phyloP scores from a whole-genome alignment of 345 rosid species.

The Gossypium bickii region DNA sequence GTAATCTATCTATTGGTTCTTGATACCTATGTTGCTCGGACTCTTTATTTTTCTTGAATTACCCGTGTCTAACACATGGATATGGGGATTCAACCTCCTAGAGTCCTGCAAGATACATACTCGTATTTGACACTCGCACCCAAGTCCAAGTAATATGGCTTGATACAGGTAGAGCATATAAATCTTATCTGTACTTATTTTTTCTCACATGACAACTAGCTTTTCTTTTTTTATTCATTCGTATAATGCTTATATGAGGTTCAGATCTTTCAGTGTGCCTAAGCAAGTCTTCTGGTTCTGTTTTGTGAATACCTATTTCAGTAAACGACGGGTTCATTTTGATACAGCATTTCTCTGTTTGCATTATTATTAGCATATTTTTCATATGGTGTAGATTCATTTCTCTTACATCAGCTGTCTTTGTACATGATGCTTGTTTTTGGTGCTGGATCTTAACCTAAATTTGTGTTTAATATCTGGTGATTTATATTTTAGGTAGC shows the following conservation, averaged over 20 bases:
- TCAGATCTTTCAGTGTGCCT: background rate
- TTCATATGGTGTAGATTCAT: background rate
- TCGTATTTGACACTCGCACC: background rate
- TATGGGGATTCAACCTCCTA: background rate
- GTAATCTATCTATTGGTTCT: background rate
- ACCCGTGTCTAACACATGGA: background rate
- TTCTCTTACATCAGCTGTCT: background rate
- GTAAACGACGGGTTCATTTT: background rate
- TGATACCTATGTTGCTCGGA: background rate
- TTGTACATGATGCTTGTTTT: background rate
- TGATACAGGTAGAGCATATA: background rate
- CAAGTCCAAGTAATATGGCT: background rate
- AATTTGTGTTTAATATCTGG: constrained; percentile 1
- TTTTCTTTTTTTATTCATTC: background rate
- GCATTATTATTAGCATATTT: background rate
- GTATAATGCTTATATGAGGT: background rate
- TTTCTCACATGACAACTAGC: background rate
- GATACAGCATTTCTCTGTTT: background rate
- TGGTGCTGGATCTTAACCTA: constrained; percentile 6
- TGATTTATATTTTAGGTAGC: constrained; percentile 59
- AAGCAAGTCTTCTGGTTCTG: background rate
- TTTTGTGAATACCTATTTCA: background rate
- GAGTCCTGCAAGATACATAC: background rate
- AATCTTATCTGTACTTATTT: background rate
- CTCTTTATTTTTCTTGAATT: background rate